Evolutionary conservation across 2,329 filamentous ascomycete genomes (phyloP).

Genomic region (Sclerotinia minor): DNA sequence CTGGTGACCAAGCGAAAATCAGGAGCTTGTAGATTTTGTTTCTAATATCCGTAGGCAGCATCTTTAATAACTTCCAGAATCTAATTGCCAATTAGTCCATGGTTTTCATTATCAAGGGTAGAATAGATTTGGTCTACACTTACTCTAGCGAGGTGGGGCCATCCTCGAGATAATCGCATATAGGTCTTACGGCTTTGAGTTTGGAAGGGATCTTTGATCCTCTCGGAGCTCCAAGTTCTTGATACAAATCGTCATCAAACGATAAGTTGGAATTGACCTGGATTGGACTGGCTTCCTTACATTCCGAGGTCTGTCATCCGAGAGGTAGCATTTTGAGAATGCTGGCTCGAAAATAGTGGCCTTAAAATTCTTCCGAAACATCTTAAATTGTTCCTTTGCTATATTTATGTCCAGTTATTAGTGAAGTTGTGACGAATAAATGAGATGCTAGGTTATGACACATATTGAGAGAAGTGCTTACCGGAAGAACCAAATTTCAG

Average conservation of each 20-base stretch:
- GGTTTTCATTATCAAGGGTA: background rate
- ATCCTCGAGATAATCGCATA: background rate
- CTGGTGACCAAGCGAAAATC: conserved; percentile 13
- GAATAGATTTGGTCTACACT: background rate
- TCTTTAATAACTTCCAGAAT: conserved; percentile 6
- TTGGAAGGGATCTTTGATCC: background rate
- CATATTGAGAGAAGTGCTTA: background rate
- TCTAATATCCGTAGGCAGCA: background rate
- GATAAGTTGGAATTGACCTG: background rate
- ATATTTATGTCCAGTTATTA: background rate
- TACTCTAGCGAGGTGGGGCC: conserved; percentile 3
- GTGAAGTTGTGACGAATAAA: background rate
- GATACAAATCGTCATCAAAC: conserved; percentile 7
- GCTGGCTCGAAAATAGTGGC: background rate
- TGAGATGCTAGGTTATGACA: background rate
- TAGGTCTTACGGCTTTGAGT: background rate
- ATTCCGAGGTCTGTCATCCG: conserved; percentile 8
- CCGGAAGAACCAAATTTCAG: background rate
- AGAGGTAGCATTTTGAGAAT: background rate
- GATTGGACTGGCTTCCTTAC: background rate
- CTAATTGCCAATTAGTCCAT: background rate
- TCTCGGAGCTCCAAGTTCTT: background rate
- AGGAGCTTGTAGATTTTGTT: conserved; percentile 3
- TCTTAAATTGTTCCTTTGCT: background rate
- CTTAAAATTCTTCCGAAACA: background rate